Conservation (phyloP, 805 yeast genomes). For the Metschnikowia peoriensis region DNA sequence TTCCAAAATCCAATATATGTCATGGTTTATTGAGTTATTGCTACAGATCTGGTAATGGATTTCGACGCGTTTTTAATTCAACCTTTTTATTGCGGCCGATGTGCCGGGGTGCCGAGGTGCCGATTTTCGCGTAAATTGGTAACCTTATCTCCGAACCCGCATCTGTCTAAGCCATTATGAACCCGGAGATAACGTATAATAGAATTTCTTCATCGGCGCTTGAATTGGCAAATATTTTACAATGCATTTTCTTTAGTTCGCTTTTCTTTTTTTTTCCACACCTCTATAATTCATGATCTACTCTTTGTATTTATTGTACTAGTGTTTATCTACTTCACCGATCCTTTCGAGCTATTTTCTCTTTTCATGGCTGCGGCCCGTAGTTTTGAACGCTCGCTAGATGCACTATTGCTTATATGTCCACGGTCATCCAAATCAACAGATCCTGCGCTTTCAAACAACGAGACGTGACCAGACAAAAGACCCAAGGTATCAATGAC, state of each 20-base stretch:
- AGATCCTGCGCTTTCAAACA: constrained; percentile 76
- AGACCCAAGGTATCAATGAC: constrained; percentile 83
- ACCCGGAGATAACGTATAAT: not conserved
- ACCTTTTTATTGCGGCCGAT: not conserved
- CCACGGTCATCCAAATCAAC: constrained; percentile 78
- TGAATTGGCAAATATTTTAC: too few species aligned
- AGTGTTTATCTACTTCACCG: not conserved
- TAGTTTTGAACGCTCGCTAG: constrained; percentile 42
- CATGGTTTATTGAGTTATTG: not conserved
- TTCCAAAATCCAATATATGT: constrained; percentile 19
- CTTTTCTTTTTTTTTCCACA: not conserved
- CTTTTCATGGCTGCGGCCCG: constrained; percentile 23
- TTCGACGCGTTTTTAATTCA: not conserved
- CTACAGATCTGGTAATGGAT: not conserved
- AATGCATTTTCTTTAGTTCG: too few species aligned
- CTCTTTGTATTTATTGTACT: not conserved
- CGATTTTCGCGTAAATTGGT: not conserved
- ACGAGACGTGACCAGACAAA: constrained; percentile 72
- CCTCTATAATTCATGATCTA: not conserved
- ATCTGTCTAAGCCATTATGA: not conserved
- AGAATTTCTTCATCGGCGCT: not conserved
- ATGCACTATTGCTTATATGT: constrained; percentile 51
- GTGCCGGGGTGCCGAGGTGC: not conserved
- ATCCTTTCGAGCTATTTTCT: constrained; percentile 5
- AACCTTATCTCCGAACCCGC: not conserved